Evolutionary conservation across 2,329 filamentous ascomycete species (phyloP).

Genomic region (Dendrostoma leiphaemia): DNA sequence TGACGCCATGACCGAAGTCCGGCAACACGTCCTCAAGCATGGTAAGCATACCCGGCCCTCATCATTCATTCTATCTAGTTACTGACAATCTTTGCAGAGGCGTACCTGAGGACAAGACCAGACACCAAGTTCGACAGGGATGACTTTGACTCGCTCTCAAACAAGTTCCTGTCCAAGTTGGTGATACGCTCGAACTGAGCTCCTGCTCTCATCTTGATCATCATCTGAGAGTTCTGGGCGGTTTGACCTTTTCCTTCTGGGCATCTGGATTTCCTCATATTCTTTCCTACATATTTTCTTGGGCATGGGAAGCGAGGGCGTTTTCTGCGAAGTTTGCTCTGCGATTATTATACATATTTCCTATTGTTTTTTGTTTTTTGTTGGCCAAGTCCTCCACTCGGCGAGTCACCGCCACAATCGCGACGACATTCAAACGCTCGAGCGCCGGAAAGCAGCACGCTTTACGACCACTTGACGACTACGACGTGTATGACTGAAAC

Average conservation of each 20-base stretch:
- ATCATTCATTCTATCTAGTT: not conserved
- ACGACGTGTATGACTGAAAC: slow-evolving; percentile 35
- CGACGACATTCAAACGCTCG: slow-evolving; percentile 24
- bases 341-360: slow-evolving; percentile 12
- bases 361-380: not conserved
- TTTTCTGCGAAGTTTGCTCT: slow-evolving; percentile 23
- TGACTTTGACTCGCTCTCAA: slow-evolving; percentile 93
- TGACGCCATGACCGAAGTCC: slow-evolving; percentile 94
- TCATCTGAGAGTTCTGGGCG: not conserved
- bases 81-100: slow-evolving; percentile 62
- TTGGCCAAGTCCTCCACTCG: slow-evolving; percentile 20
- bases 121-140: slow-evolving; percentile 82
- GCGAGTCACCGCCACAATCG: slow-evolving; percentile 23
- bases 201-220: too few species aligned
- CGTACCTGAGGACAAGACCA: slow-evolving; percentile 77
- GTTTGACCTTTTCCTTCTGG: slow-evolving; percentile 24
- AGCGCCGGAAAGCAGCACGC: slow-evolving; percentile 21
- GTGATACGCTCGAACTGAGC: slow-evolving; percentile 87
- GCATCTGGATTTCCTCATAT: slow-evolving; percentile 1
- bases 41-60: slow-evolving; percentile 57
- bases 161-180: slow-evolving; percentile 95
- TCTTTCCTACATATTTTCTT: slow-evolving; percentile 17
- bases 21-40: slow-evolving; percentile 88
- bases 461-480: slow-evolving; percentile 27
- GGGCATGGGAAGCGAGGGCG: slow-evolving; percentile 30